These are phyloP conservation scores for Tolypocladium cylindrosporum DNA, from an alignment of 2,329 filamentous ascomycete species.

Conservation along the genomic window DNA sequence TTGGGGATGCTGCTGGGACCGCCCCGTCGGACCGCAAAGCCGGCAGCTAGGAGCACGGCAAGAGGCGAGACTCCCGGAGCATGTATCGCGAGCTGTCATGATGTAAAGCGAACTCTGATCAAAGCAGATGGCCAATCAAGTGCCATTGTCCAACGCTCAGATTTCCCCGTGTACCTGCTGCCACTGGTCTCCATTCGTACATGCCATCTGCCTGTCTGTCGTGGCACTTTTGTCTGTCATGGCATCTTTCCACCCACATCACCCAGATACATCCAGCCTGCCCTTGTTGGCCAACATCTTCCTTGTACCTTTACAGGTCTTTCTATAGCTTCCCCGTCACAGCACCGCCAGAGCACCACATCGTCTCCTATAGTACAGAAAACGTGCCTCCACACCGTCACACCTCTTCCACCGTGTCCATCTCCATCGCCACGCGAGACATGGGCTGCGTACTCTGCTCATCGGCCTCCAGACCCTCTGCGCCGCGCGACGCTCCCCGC, in stretches of 20 bases:
- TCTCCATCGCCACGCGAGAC: constrained; percentile 10
- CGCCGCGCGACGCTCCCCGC: constrained; percentile 7
- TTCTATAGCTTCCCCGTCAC: too few species aligned
- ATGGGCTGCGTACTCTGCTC: constrained; percentile 2
- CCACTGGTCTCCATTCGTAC: not conserved
- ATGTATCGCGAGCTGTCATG: not conserved
- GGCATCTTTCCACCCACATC: too few species aligned
- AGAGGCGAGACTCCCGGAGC: not conserved
- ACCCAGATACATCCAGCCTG: not conserved
- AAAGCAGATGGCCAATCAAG: not conserved
- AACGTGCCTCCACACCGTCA: not conserved
- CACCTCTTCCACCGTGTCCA: constrained; percentile 3
- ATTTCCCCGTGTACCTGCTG: not conserved
- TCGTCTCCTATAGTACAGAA: not conserved
- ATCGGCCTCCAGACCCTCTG: constrained; percentile 3
- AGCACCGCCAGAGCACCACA: not conserved
- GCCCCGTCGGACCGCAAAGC: too few species aligned
- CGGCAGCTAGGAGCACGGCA: too few species aligned
- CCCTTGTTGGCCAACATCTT: not conserved
- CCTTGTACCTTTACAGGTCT: not conserved
- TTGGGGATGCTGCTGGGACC: too few species aligned
- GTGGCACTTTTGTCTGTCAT: too few species aligned
- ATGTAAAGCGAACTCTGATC: not conserved
- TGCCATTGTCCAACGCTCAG: not conserved
- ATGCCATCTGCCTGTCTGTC: too few species aligned